Conservation (phyloP, 495 filamentous ascomycete genomes). For the Corynascus novoguineensis region DNA sequence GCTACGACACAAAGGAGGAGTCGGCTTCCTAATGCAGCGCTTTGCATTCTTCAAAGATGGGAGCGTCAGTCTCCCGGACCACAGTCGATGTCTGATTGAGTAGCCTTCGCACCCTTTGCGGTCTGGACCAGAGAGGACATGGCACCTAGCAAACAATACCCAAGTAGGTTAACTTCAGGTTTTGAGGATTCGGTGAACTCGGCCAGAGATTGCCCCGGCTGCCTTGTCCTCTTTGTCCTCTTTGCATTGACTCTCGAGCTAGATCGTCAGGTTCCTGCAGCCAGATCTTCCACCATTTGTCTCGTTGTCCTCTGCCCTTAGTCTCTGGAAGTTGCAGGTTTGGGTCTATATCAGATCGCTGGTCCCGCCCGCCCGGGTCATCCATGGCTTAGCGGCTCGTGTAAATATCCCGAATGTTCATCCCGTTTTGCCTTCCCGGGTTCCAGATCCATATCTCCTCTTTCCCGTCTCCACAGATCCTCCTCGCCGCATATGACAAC, state of each 20-base stretch:
- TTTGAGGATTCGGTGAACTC: no score
- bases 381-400: constrained; percentile 19
- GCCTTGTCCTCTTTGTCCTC: not conserved
- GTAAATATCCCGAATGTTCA: constrained; percentile 24
- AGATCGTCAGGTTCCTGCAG: not conserved
- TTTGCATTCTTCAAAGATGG: no score
- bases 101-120: not conserved
- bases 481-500: not conserved
- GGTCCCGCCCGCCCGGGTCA: no score
- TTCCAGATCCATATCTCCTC: not conserved
- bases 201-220: not conserved
- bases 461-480: not conserved
- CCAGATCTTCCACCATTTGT: not conserved
- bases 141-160: not conserved
- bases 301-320: not conserved
- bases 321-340: not conserved
- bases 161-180: no score
- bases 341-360: no score
- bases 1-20: not conserved
- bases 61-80: no score
- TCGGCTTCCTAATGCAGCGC: not conserved
- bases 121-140: not conserved
- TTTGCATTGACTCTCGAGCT: not conserved
- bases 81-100: no score
- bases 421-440: constrained; percentile 15